Conservation (phyloP, 805 yeast species). For the Clavispora vitiphila region DNA sequence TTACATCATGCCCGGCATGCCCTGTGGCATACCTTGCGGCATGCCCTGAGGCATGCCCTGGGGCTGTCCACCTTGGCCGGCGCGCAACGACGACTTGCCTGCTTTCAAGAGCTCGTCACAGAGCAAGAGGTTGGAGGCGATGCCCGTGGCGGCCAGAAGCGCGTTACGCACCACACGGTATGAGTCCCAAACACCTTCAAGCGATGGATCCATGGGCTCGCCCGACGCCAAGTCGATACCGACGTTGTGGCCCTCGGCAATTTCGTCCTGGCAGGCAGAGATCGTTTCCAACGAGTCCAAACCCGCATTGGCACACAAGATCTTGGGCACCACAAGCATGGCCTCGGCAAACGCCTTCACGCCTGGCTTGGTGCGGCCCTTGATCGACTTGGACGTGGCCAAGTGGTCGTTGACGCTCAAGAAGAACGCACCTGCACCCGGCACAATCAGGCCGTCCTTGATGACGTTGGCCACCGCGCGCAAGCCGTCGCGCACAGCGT, state of each 20-base stretch:
- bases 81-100: conserved; percentile 87
- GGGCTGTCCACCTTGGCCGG: conserved; percentile 30
- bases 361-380: conserved; percentile 88
- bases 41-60: conserved; percentile 15
- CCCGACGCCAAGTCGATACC: conserved; percentile 91
- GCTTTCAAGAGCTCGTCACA: conserved; percentile 97
- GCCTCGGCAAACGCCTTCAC: conserved; percentile 93
- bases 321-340: conserved; percentile 85
- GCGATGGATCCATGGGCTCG: conserved; percentile 90
- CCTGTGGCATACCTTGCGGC: conserved; percentile 18
- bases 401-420: conserved; percentile 74
- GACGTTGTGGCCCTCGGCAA: conserved; percentile 72
- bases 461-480: conserved; percentile 91
- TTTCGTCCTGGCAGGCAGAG: conserved; percentile 84
- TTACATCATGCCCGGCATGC: conserved; percentile 17
- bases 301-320: conserved; percentile 88
- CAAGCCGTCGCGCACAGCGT: conserved; percentile 95
- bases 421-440: conserved; percentile 97
- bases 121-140: conserved; percentile 83
- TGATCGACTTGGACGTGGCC: conserved; percentile 47
- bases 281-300: conserved; percentile 87
- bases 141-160: conserved; percentile 86
- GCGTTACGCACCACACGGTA: conserved; percentile 93
- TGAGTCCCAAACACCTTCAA: conserved; percentile 96
- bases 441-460: conserved; percentile 78